phyloP scores from a whole-genome alignment of 208 protist species.

The Leishmania martiniquensis region DNA sequence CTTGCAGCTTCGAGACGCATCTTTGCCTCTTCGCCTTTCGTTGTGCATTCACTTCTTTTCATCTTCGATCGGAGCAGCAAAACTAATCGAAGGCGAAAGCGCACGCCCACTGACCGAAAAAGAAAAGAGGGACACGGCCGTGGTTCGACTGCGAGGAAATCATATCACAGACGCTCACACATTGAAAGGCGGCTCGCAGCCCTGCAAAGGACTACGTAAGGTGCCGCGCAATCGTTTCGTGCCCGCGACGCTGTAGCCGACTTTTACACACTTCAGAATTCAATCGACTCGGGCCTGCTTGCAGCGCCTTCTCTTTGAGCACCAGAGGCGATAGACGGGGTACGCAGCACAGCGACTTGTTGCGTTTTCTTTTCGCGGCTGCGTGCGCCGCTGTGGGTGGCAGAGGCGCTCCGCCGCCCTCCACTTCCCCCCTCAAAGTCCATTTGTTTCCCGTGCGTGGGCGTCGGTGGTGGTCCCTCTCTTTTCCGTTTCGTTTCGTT shows the following conservation, averaged over 20 bases:
- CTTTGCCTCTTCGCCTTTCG: too few relatives aligned
- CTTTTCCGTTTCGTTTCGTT: too few relatives aligned
- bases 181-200: neutral
- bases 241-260: neutral
- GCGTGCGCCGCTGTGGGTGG: neutral
- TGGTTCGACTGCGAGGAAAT: neutral
- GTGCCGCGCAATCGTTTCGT: neutral
- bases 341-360: neutral
- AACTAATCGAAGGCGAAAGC: neutral
- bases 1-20: neutral
- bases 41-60: neutral
- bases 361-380: neutral
- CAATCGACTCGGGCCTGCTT: too few relatives aligned
- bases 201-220: neutral
- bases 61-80: too few relatives aligned
- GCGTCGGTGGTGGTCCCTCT: neutral
- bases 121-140: neutral
- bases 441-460: neutral
- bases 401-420: neutral
- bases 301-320: too few relatives aligned
- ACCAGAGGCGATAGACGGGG: neutral
- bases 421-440: neutral
- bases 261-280: too few relatives aligned
- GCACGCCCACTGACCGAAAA: neutral
- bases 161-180: neutral